Conservation (phyloP, 2,329 filamentous ascomycete species). For the Geoglossum cookeanum region DNA sequence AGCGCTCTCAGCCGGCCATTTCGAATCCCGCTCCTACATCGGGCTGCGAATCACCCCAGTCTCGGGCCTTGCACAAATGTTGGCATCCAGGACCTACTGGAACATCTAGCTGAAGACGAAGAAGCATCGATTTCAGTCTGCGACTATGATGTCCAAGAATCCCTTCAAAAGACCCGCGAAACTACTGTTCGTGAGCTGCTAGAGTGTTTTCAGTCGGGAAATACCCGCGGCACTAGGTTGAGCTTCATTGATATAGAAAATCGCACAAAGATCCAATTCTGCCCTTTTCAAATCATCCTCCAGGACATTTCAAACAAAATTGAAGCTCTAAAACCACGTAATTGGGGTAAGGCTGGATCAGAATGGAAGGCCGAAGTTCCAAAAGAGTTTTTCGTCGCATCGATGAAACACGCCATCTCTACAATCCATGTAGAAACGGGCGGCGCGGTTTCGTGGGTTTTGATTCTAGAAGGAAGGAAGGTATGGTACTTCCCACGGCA, state of each 20-base stretch:
- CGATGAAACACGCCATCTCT: slow-evolving; percentile 2
- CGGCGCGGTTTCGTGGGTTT: background rate
- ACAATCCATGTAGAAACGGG: slow-evolving; percentile 4
- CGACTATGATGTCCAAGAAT: too few relatives aligned
- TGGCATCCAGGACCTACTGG: background rate
- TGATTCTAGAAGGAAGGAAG: background rate
- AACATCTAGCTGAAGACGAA: background rate
- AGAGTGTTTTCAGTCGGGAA: too few relatives aligned
- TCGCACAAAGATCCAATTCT: background rate
- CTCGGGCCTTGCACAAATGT: background rate
- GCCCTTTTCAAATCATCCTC: background rate
- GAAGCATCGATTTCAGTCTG: too few relatives aligned
- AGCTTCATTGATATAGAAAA: slow-evolving; percentile 1
- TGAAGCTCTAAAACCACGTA: background rate
- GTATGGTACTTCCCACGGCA: background rate
- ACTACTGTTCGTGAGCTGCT: too few relatives aligned
- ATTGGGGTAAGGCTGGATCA: background rate
- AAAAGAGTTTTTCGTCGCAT: slow-evolving; percentile 4
- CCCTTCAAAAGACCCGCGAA: too few relatives aligned
- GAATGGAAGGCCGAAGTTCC: background rate
- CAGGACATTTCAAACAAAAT: background rate
- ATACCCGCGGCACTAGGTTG: too few relatives aligned
- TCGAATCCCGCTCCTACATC: slow-evolving; percentile 1
- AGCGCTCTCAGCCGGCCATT: background rate
- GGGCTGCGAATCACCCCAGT: background rate